A percentile compares a stretch with the other conserved stretches of the same genome.
These are phyloP conservation scores for Planoprotostelium fungivorum DNA, from an alignment of 78 protist species.

Conservation along the genomic window DNA sequence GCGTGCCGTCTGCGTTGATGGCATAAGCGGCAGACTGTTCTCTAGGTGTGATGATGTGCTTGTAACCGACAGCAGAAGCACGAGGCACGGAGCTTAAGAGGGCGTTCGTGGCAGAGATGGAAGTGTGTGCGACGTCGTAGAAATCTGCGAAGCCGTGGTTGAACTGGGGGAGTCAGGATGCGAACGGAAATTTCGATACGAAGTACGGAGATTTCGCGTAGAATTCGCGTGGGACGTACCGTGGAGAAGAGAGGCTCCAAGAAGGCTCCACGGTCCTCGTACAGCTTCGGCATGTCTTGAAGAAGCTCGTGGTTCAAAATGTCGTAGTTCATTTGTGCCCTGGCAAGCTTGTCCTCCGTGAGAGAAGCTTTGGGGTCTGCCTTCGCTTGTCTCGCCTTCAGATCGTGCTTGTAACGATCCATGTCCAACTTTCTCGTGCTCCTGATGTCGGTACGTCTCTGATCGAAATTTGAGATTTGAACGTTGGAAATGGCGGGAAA, in stretches of 20 bases:
- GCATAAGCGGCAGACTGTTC: not conserved
- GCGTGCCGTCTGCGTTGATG: not conserved
- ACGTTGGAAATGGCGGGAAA: not conserved
- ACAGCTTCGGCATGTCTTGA: not conserved
- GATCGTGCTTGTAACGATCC: constrained; percentile 60
- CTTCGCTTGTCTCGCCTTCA: not conserved
- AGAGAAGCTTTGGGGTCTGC: not conserved
- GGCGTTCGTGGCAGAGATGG: not conserved
- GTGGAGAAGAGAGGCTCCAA: not conserved
- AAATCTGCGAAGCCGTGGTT: not conserved
- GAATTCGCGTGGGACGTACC: not conserved
- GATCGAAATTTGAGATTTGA: not conserved
- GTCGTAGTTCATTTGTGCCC: not conserved
- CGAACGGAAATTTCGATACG: no score
- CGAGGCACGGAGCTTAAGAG: not conserved
- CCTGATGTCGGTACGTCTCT: constrained; percentile 19
- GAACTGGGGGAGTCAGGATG: not conserved
- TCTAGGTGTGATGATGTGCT: not conserved
- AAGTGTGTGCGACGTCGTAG: not conserved
- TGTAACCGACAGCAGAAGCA: not conserved
- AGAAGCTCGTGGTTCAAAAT: not conserved
- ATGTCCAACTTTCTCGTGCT: constrained; percentile 48
- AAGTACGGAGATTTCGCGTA: not conserved
- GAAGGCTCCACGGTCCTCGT: not conserved
- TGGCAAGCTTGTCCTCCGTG: not conserved